A percentile compares a stretch with the other conserved stretches of the same genome.
phyloP scores from a whole-genome alignment of 2,329 filamentous ascomycete species.

The Colletotrichum falcatum region DNA sequence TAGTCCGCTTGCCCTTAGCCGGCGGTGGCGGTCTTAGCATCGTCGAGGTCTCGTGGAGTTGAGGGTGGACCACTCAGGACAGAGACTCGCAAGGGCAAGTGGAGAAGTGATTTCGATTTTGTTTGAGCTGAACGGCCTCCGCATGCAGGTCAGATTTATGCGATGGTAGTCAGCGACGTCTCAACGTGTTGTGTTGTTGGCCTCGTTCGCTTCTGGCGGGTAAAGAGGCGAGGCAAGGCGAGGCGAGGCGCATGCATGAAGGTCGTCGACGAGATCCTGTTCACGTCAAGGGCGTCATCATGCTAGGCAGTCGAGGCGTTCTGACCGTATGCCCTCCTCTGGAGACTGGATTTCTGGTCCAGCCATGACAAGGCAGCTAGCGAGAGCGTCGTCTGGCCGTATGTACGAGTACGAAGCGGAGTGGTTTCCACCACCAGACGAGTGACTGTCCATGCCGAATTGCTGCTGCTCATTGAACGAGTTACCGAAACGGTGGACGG shows the following conservation, averaged over 20 bases:
- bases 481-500: slow-evolving; percentile 16
- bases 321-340: no score
- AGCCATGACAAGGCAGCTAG: neutral
- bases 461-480: neutral
- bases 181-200: neutral
- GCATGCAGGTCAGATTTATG: slow-evolving; percentile 18
- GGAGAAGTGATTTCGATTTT: neutral
- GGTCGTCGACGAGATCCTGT: neutral
- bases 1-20: neutral
- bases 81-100: slow-evolving; percentile 32
- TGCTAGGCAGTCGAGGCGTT: slow-evolving; percentile 1
- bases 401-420: no score
- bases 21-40: neutral
- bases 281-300: neutral
- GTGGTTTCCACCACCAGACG: neutral
- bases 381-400: neutral
- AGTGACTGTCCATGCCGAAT: neutral
- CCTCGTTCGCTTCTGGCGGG: neutral
- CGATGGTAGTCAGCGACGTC: slow-evolving; percentile 9
- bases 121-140: slow-evolving; percentile 12
- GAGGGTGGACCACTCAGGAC: slow-evolving; percentile 19
- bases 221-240: neutral
- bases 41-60: slow-evolving; percentile 3
- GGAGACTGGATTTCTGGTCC: neutral
- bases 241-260: neutral